A percentile compares a stretch with the other conserved stretches of the same genome.
Evolutionary conservation across 371 early-diverging fungal genomes (phyloP).

Genomic region (Catenaria anguillulae): DNA sequence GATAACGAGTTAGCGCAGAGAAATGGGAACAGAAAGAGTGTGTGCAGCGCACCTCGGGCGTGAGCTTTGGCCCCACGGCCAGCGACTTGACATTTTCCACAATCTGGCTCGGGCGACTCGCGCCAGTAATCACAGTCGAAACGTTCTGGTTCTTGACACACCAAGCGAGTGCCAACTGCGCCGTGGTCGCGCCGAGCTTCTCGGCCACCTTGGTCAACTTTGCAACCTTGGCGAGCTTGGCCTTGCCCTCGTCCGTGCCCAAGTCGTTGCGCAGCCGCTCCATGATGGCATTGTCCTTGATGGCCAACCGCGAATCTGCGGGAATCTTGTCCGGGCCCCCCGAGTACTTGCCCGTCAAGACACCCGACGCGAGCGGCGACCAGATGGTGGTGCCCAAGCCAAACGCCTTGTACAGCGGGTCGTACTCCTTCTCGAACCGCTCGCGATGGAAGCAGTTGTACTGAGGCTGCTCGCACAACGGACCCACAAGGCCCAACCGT

Average conservation of each 20-base stretch:
- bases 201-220: constrained; percentile 43
- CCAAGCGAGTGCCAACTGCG: constrained; percentile 73
- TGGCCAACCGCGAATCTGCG: constrained; percentile 48
- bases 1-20: not conserved
- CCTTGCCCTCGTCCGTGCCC: constrained; percentile 43
- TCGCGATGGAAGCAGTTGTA: constrained; percentile 49
- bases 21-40: constrained; percentile 37
- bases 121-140: constrained; percentile 51
- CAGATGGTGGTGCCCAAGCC: constrained; percentile 62
- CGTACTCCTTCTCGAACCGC: constrained; percentile 58
- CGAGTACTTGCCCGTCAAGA: constrained; percentile 66
- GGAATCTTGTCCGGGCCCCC: constrained; percentile 42
- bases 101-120: constrained; percentile 52
- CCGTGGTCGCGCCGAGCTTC: constrained; percentile 43
- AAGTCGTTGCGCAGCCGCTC: constrained; percentile 40
- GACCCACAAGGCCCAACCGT: constrained; percentile 47
- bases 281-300: constrained; percentile 46
- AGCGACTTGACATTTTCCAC: constrained; percentile 55
- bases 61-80: constrained; percentile 39
- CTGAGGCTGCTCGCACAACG: constrained; percentile 44
- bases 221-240: constrained; percentile 32
- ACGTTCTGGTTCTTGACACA: constrained; percentile 45
- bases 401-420: constrained; percentile 48
- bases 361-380: constrained; percentile 45
- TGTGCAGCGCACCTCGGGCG: constrained; percentile 51